Evolutionary conservation across 768 basidiomycete genomes (phyloP), one percentile per base, ranked within the genome.

Genomic region (Fistulinella prunicolor): DNA sequence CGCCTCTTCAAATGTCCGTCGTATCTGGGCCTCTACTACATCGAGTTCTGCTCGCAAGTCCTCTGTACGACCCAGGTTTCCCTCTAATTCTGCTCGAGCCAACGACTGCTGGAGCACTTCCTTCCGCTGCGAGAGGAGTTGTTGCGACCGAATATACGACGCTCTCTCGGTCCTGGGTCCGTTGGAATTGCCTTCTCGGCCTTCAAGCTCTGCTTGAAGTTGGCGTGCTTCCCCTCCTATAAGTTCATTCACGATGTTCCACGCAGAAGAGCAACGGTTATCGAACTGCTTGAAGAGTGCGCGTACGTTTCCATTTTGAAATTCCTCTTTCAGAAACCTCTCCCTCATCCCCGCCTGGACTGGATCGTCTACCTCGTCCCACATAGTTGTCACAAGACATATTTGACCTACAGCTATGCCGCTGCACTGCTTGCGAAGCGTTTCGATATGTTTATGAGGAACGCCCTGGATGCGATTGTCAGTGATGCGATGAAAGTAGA

Each of bases 371-470:
- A 44, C 42, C 6, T 44, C 30, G 49, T 53, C 49, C 47, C 51
- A 51, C 51, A 53, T 45, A 7, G 51, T 45, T 23, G 49, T 53
- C 20, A 46, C 34, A 1, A 53, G 29, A 30, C 51, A 53, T 36
- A 45, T 42, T 9, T 20, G 42, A 44, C 34, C 22, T 12, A 51
- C 28, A 9, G 16, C 16, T 2, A 30, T 3, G 9, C 17, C 14
- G 9, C 14, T 36, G 24, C 49, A 44, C 13, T 37, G 32, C 9
- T 24, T 44, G 10, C 28, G 49, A 41, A 51, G 34, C 26, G n/a
- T 41, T n/a, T 41, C 23, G 9, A 41, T 41, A 17, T 53, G 19
- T 13, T 9, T n/a, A 3, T 44, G 42, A 12, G 43, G 49, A 29
- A 42, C 17, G 6, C 39, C 23, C n/a, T 17, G 43, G 12, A 22